Evolutionary conservation across 2,329 filamentous ascomycete genomes (phyloP), one percentile per base, ranked within the genome.

Genomic region (Penicillium sp.): DNA sequence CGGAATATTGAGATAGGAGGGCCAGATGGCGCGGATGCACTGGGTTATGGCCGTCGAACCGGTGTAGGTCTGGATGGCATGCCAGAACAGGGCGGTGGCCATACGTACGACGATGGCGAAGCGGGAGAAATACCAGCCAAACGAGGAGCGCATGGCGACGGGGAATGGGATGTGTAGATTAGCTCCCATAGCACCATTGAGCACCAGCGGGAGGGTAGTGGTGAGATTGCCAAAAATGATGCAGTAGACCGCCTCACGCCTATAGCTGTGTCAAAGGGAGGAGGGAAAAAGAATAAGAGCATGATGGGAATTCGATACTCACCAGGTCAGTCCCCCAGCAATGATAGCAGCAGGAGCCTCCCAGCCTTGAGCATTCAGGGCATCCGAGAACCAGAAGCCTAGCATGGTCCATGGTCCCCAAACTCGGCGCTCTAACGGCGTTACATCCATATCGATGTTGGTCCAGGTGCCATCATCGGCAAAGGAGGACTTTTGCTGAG

Each of bases 301-400:
- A 24, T 24, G 23, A 24, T 24, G 23, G 8, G 23, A 24, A 6
- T 24, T 24, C 23, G 8, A 24, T 24, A 24, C 23, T 8, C 23
- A 24, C 23, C 23, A 24, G 4, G 23, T 24, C 23, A 24, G 4
- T 24, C 23, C 23, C 2, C 23, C 23, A 8, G 23, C 23, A 36
- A 76, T 69, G 50, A 76, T 74, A n/a, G 70, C 65, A 6, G 70
- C 66, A 3, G 72, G 70, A n/a, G 66, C 68, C 56, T 69, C 65
- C 72, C 74, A 76, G 34, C 66, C 63, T 53, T 74, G 71, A 22
- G 71, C 69, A 42, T 71, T 73, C 53, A 75, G 59, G 8, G 70
- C 65, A 58, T 75, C 73, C 13, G 59, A 66, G 47, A 74, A 68
- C 74, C 74, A 76, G 54, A 71, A 77, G 1, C 69, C 69, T 4